Evolutionary conservation across 202 grass and related monocot species (phyloP), one percentile per base, ranked within the genome.

Genomic region (Cymbopogon flexuosus): DNA sequence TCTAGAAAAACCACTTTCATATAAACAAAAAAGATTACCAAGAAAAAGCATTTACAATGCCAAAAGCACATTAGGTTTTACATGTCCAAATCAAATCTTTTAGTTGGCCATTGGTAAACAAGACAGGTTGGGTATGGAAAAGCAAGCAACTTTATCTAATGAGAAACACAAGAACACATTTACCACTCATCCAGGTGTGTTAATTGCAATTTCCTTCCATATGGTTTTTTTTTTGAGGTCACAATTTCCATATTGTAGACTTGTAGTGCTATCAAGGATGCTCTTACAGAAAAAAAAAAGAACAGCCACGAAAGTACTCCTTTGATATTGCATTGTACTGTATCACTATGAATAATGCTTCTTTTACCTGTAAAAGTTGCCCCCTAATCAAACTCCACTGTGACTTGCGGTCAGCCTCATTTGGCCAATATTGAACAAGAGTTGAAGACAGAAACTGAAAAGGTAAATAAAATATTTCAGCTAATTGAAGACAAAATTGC

Each of bases 351-450:
- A 59, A 23, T 24, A 69, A 41, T 16, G 34, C 62, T 67, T 49
- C 47, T 60, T 49, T 31, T 89, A 98, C 95, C 90, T 94, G 88
- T 74, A 98, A 89, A 45, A 98, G 84, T 66, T 98, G 95, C 67
- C 84, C 81, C 69, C 95, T 85, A 89, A 94, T 91, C 70, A 91
- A 91, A 83, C 91, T 94, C 92, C 95, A 98, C 68, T 89, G 89
- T 23, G 86, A 91, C 74, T 98, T 98, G 41, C 90, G 90, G 65
- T 83, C 84, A 67, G 95, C 75, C 43, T 89, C 93, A 68, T 94
- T 89, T 73, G 95, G 92, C 81, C 82, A 91, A 76, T 80, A 89
- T 43, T 93, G 88, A 77, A 89, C 84, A 33, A 98, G 85, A 12
- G 87, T 93, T 65, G 88, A 83, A 76, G 92, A 91, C n/a, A 98